phyloP scores from a whole-genome alignment of 495 filamentous ascomycete species.

The Articulospora tetracladia region DNA sequence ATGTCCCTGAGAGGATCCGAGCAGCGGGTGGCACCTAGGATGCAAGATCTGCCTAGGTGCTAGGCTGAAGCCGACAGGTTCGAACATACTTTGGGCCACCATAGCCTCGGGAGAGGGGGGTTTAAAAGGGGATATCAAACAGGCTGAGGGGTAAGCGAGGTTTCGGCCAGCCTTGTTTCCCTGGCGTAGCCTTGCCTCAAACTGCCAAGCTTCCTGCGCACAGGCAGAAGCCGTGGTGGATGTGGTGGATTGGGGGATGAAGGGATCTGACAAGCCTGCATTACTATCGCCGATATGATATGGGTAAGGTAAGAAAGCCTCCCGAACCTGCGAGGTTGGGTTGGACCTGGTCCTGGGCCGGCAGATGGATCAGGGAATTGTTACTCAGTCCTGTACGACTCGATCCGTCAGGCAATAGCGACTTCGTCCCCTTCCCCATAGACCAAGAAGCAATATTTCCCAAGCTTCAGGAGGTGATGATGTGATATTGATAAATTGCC shows the following conservation, averaged over 20 bases:
- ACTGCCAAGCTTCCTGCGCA: conserved; percentile 21
- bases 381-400: no score
- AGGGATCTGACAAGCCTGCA: conserved; percentile 8
- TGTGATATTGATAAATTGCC: background rate
- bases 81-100: background rate
- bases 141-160: conserved; percentile 26
- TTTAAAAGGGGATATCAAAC: conserved; percentile 14
- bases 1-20: conserved; percentile 13
- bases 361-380: no score
- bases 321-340: background rate
- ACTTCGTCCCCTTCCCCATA: no score
- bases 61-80: no score
- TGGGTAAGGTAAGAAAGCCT: no score
- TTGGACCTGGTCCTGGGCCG: background rate
- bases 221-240: background rate
- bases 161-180: conserved; percentile 21
- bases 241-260: background rate
- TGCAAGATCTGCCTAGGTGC: background rate
- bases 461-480: no score
- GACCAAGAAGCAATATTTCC: no score
- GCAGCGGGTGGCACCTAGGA: background rate
- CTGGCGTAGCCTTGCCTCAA: conserved; percentile 5
- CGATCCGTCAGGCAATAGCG: no score
- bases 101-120: background rate
- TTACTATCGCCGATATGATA: background rate